Evolutionary conservation across 345 rosid genomes (phyloP).

Genomic region (Salix caprea): DNA sequence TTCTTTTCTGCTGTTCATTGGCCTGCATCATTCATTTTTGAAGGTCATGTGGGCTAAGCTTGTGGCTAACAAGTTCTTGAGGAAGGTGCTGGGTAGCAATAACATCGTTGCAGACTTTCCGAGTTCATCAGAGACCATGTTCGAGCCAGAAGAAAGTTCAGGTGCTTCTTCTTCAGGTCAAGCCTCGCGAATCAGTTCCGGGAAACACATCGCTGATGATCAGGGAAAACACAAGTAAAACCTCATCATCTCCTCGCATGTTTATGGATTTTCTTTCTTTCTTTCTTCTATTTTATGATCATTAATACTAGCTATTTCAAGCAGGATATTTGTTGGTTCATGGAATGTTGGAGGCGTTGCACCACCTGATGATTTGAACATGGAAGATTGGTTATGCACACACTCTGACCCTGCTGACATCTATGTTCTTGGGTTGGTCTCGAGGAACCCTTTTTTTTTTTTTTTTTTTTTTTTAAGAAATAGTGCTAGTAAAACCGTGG

Average conservation of each 20-base stretch:
- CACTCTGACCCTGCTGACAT: constrained; percentile 19
- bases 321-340: constrained; percentile 37
- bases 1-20: not conserved
- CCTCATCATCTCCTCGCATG: not conserved
- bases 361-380: constrained; percentile 24
- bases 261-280: not conserved
- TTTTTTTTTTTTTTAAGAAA: not conserved
- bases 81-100: not conserved
- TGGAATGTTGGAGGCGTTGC: constrained; percentile 41
- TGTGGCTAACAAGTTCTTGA: not conserved
- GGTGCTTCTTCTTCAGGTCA: not conserved
- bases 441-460: too few species aligned
- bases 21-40: not conserved
- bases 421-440: constrained; percentile 36
- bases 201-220: not conserved
- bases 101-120: not conserved
- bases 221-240: not conserved
- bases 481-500: not conserved
- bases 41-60: not conserved
- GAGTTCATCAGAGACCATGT: not conserved
- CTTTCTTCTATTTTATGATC: not conserved
- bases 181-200: not conserved
- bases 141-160: not conserved
- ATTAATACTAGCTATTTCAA: not conserved
- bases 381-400: constrained; percentile 26